Evolutionary conservation across 257 asterid species (phyloP).

Genomic region (Solanum sejunctum): DNA sequence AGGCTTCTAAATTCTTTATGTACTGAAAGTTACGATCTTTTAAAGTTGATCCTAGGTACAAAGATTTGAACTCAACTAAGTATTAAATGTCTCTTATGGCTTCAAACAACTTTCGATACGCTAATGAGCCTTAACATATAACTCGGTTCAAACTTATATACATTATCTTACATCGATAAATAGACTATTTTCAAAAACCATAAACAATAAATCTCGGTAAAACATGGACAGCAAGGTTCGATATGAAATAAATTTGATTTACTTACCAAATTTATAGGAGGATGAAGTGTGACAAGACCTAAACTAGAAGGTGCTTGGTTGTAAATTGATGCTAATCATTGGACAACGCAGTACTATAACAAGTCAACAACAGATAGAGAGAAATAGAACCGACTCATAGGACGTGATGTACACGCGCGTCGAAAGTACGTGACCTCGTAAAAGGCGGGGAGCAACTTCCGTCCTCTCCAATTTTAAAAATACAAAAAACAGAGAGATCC

Average conservation of each 20-base stretch:
- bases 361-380: neutral
- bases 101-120: no score
- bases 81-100: no score
- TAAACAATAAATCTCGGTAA: no score
- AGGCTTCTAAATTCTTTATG: no score
- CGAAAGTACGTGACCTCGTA: slow-evolving; percentile 17
- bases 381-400: no score
- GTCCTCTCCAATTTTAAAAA: slow-evolving; percentile 14
- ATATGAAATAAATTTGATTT: neutral
- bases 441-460: slow-evolving; percentile 29
- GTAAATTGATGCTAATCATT: neutral
- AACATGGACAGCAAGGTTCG: no score
- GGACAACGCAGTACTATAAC: neutral
- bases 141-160: no score
- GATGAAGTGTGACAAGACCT: neutral
- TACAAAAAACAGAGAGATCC: neutral
- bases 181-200: no score
- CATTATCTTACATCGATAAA: rapidly evolving
- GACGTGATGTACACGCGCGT: neutral
- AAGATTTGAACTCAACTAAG: no score
- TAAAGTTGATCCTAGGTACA: no score
- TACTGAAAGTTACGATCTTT: no score
- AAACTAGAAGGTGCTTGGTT: neutral
- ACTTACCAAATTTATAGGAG: neutral
- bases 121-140: no score